A percentile compares a stretch with the other conserved stretches of the same genome.
Evolutionary conservation across 2,329 filamentous ascomycete genomes (phyloP).

Genomic region (Pseudocercospora musae): DNA sequence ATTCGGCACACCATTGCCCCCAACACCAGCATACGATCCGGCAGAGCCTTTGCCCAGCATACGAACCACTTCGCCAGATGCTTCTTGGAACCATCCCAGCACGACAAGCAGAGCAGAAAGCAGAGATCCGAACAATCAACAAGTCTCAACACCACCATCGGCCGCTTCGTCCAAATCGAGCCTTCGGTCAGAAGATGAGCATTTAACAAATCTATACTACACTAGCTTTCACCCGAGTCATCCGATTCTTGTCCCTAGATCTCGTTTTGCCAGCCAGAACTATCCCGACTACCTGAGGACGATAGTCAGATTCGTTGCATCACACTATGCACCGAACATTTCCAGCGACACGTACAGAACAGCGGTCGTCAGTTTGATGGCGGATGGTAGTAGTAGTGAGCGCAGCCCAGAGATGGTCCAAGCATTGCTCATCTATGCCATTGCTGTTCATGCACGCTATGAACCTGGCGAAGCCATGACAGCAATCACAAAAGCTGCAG

Average conservation of each 20-base stretch:
- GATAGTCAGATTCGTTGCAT: slow-evolving; percentile 56
- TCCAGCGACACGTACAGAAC: slow-evolving; percentile 38
- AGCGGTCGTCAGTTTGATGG: slow-evolving; percentile 54
- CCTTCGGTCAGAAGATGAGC: slow-evolving; percentile 32
- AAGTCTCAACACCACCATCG: slow-evolving; percentile 10
- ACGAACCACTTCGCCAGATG: background rate
- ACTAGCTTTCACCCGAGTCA: slow-evolving; percentile 55
- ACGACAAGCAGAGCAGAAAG: slow-evolving; percentile 1
- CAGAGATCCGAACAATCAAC: slow-evolving; percentile 2
- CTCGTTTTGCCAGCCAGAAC: slow-evolving; percentile 38
- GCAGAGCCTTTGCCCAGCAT: background rate
- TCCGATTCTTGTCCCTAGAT: slow-evolving; percentile 54
- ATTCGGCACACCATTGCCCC: background rate
- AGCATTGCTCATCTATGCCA: slow-evolving; percentile 70
- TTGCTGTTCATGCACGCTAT: slow-evolving; percentile 74
- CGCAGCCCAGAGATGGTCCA: slow-evolving; percentile 61
- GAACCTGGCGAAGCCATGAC: slow-evolving; percentile 66
- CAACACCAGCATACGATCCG: background rate
- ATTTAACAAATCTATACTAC: slow-evolving; percentile 55
- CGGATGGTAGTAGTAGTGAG: slow-evolving; percentile 12
- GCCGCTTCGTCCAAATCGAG: slow-evolving; percentile 41
- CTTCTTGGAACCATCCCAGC: slow-evolving; percentile 7
- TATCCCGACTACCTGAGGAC: slow-evolving; percentile 50
- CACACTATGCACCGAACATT: slow-evolving; percentile 46
- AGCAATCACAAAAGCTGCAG: slow-evolving; percentile 65